These are phyloP conservation scores for Ceratobasidium sp. DNA, from an alignment of 1,284 basidiomycete species.

Conservation along the genomic window DNA sequence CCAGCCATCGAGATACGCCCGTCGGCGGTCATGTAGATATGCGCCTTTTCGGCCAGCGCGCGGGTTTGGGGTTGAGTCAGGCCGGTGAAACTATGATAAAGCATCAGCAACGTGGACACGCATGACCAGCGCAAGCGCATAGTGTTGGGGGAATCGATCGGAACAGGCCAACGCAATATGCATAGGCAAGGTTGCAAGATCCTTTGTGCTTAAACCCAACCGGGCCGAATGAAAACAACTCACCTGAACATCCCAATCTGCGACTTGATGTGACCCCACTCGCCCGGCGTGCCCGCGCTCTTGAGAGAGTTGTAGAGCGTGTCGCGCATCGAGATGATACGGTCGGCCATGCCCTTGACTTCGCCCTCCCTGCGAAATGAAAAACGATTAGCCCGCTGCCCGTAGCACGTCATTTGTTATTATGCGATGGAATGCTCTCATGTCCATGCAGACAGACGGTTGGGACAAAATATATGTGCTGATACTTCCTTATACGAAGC, in stretches of 20 bases:
- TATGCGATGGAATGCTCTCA: too few relatives aligned
- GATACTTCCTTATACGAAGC: not conserved
- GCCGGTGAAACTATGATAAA: conserved; percentile 78
- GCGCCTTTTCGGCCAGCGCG: conserved; percentile 86
- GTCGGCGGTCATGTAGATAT: conserved; percentile 91
- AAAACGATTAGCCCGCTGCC: not conserved
- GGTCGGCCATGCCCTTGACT: conserved; percentile 94
- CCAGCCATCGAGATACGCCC: conserved; percentile 97
- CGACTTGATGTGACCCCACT: conserved; percentile 95
- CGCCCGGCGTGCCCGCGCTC: conserved; percentile 75
- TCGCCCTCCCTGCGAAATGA: conserved; percentile 64
- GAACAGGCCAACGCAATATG: not conserved
- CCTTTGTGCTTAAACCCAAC: too few relatives aligned
- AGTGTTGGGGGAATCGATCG: not conserved
- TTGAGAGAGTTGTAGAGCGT: conserved; percentile 80
- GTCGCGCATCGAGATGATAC: conserved; percentile 96
- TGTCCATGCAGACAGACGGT: not conserved
- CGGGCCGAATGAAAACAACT: conserved; percentile 36
- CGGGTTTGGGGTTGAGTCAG: conserved; percentile 85
- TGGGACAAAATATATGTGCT: conserved; percentile 4
- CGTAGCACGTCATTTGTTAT: too few relatives aligned
- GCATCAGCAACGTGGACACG: not conserved
- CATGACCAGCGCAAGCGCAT: too few relatives aligned
- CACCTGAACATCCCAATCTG: conserved; percentile 96
- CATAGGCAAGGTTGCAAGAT: too few relatives aligned